Evolutionary conservation across 2,329 filamentous ascomycete genomes (phyloP), one percentile per base, ranked within the genome.

Genomic region (Berkeleyomyces basicola): DNA sequence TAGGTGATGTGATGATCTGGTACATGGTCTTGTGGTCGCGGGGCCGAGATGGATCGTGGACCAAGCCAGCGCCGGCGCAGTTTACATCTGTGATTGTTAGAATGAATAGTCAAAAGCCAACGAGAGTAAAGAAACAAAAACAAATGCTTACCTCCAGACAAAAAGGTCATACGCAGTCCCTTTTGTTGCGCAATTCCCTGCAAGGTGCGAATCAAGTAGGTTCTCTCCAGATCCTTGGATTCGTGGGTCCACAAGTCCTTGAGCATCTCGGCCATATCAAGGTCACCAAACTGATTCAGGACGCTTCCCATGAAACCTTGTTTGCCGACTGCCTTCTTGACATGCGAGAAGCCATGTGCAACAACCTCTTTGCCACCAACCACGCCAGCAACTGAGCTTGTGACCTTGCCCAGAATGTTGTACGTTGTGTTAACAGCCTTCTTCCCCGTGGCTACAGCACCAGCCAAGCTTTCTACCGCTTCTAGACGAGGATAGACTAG

Each of bases 21-120:
- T 97, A 99, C 92, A 99, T 99, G 37, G 93, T 96, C 76, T 97
- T 99, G 79, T 97, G 90, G 73, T 97, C 90, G 46, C 83, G 84
- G 0, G 92, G 92, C 71, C 93, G 89, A 23, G 87, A 82, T 0
- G 93, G 93, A 74, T 99, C 93, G 73, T 99, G 93, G 1, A 99
- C 84, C 9, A 99, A 81, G 64, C 93, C 93, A 31, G 93, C 93
- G 67, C 93, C 93, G 67, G 88, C 91, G 69, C 85, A 87, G 73
- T 92, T 93, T 71, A 97, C 92, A 70, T 87, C 85, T 86, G 66
- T 4, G 47, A 47, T 23, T 55, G 67, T 71, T 68, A 69, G 67
- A 53, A 58, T 62, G 7, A 31, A 9, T 14, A 51, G 31, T 11
- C 33, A 36, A 11, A n/a, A 14, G 9, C 10, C 10, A 43, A 14